These are phyloP conservation scores for Botryotinia narcissicola DNA, from an alignment of 2,329 filamentous ascomycete genomes.

Conservation along the genomic window DNA sequence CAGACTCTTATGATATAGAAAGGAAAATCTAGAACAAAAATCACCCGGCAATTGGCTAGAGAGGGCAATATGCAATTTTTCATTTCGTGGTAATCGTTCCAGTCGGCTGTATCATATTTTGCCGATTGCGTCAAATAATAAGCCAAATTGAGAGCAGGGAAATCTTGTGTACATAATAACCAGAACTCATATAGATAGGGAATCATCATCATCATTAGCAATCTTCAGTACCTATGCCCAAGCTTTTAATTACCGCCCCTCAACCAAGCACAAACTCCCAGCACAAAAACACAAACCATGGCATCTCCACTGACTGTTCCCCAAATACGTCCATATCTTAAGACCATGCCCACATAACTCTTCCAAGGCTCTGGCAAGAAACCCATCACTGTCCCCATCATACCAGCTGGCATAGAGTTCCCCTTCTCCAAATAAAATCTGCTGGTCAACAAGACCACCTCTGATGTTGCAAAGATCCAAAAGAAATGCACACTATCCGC, in stretches of 20 bases:
- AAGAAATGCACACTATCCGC: conserved; percentile 58
- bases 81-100: not conserved
- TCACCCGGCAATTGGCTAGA: not conserved
- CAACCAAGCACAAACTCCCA: conserved; percentile 46
- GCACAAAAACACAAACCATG: conserved; percentile 73
- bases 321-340: conserved; percentile 69
- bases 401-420: conserved; percentile 54
- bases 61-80: not conserved
- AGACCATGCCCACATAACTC: conserved; percentile 58
- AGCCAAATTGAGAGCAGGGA: not conserved
- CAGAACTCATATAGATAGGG: not conserved
- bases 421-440: conserved; percentile 68
- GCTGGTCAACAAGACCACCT: conserved; percentile 68
- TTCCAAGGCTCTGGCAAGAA: conserved; percentile 65
- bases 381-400: conserved; percentile 60
- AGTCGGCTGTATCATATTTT: not conserved
- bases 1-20: not conserved
- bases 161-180: not conserved
- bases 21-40: not conserved
- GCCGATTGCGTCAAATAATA: not conserved
- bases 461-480: conserved; percentile 76
- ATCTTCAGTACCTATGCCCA: not conserved
- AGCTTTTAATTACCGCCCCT: conserved; percentile 19
- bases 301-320: conserved; percentile 69
- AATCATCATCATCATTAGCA: conserved; percentile 4